phyloP scores from a whole-genome alignment of 2,329 filamentous ascomycete species.

The Colletotrichum liriopes region DNA sequence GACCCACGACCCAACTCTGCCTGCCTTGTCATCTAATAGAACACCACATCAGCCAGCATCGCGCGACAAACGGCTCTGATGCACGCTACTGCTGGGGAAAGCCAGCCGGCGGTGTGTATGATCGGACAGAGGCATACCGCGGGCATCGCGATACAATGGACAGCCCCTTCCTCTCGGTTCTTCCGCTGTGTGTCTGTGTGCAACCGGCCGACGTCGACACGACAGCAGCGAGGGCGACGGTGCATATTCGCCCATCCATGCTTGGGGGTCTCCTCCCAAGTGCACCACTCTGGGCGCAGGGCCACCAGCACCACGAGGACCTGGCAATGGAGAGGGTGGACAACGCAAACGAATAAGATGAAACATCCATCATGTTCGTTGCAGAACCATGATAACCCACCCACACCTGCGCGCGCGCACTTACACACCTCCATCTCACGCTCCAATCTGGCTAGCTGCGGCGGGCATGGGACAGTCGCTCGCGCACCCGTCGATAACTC shows the following conservation, averaged over 20 bases:
- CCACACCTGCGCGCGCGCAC: slow-evolving; percentile 25
- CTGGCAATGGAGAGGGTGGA: slow-evolving; percentile 22
- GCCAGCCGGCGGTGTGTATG: neutral
- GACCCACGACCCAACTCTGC: slow-evolving; percentile 21
- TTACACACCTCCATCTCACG: slow-evolving; percentile 11
- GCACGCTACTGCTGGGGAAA: neutral
- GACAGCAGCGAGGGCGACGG: slow-evolving; percentile 13
- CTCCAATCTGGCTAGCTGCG: slow-evolving; percentile 21
- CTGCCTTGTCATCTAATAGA: slow-evolving; percentile 1
- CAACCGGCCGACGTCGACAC: slow-evolving; percentile 9
- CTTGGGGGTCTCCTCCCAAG: slow-evolving; percentile 10
- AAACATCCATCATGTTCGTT: slow-evolving; percentile 43
- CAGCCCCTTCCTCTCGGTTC: slow-evolving; percentile 19
- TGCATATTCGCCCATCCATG: slow-evolving; percentile 19
- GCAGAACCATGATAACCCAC: slow-evolving; percentile 42
- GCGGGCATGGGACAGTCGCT: slow-evolving; percentile 40
- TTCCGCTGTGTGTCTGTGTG: slow-evolving; percentile 17
- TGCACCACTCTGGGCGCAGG: slow-evolving; percentile 19
- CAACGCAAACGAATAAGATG: slow-evolving; percentile 41
- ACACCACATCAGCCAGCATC: slow-evolving; percentile 19
- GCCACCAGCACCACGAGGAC: slow-evolving; percentile 14
- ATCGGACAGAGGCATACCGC: slow-evolving; percentile 20
- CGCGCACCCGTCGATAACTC: slow-evolving; percentile 14
- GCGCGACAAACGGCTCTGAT: slow-evolving; percentile 39
- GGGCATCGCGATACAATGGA: slow-evolving; percentile 7